Base-by-base conservation (phyloP, 202 grass and related monocot species). In the Hordeum pubiflorum region DNA sequence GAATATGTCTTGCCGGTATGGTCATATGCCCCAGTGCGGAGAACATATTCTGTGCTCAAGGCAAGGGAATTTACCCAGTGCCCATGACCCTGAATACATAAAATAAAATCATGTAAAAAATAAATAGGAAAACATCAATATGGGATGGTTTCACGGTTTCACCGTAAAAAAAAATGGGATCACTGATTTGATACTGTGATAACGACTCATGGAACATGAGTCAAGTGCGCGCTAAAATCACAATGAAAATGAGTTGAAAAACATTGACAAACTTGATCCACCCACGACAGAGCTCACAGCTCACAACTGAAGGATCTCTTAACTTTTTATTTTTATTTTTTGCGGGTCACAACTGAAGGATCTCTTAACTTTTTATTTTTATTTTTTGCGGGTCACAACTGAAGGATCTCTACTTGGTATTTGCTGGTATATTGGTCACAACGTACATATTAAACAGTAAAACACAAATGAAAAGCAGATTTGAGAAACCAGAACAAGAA, bases 21-120 rank as follows among this genome's bases (percentile, higher is more conserved):
- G 70, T 97, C 94, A 78, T 79, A 97, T 39, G 94, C 88, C 72
- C 94, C 94, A 62, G 94, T 94, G 29, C 94, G 84, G 22, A 97
- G 88, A 79, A 94, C 86, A 91, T 94, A 97, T 78, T 97, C 94
- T 14, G 92, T 94, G 84, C 92, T 97, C 82, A 97, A 85, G 58
- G 94, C 94, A 71, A 97, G 84, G 0, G 92, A 92, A 94, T 97
- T 97, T 73, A 97, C 92, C 94, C 94, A 97, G 84, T 97, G 94
- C 9, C 94, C 94, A 76, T 97, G 94, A 31, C 94, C 92, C 91
- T 97, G 79, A 72, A 62, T 58, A 91, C 5, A 37, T 33, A 80
- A 50, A 73, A 21, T 36, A 65, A 13, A 38, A 78, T 32, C 48
- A 81, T 12, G n/a, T 72, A 55, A 21, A 68, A 78, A 75, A 60